Evolutionary conservation across 768 basidiomycete genomes (phyloP), one percentile per base, ranked within the genome.

Genomic region (Hypsizygus marmoreus): DNA sequence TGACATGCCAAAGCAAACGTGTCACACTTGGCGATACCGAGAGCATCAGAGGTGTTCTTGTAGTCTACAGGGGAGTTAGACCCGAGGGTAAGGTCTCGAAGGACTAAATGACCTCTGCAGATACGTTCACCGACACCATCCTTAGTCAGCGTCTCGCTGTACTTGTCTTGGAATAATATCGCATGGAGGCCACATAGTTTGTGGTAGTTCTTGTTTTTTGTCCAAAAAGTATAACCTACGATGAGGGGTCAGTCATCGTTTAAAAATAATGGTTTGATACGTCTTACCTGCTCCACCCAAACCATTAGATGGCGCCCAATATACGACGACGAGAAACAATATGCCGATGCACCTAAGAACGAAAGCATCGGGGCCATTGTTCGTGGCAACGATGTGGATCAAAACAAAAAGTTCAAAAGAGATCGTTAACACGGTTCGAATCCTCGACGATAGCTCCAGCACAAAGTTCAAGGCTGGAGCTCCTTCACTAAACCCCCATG

Each of bases 171-270:
- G 39, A 76, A 77, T 1, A 70, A 57, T n/a, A 72, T 63, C 1
- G 61, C 55, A 45, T 72, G 70, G 9, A 76, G 63, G 11, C 62
- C 43, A 19, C 64, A 61, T 35, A 77, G 62, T 9, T 64, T 60
- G 47, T 67, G 60, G 45, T 70, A 78, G 43, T 64, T 49, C 0
- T 17, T 7, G 45, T 74, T 69, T 1, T 58, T 58, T 1, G 69
- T 66, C 68, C 68, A 73, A 45, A 71, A 75, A 1, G 72, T 60
- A 45, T 70, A 77, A 1, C 67, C 74, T 73, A 31, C 4, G 25
- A 24, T 33, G n/a, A 19, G 10, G 13, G n/a, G n/a, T 32, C 38
- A 22, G 30, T 20, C 29, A 25, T 23, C 6, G 4, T 17, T 32
- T 26, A 53, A n/a, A 28, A 11, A 6, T 20, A 7, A 14, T 13